Evolutionary conservation across 345 rosid species (phyloP), one percentile per base, ranked within the genome.

Genomic region (Pistacia atlantica): DNA sequence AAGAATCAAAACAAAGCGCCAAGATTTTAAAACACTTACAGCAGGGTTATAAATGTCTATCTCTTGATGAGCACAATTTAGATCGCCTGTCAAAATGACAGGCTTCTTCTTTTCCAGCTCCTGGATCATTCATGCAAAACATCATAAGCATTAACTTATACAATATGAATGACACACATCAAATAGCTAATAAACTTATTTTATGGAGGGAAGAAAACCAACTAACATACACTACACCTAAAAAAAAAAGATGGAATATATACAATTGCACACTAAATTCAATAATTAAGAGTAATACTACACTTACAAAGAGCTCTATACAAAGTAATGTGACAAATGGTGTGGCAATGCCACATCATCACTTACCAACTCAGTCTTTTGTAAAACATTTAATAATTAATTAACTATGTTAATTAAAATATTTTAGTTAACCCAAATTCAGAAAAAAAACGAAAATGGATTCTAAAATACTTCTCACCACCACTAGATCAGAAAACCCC

Each of bases 11-110:
- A 28, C 13, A 46, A 51, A 28, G 74, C 52, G 25, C 25, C 20
- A 60, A 77, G 65, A 49, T 52, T 20, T 49, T 11, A 33, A 74
- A 76, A 74, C 67, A 81, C 90, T 84, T 84, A 93, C 98, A 46
- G 91, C 91, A 33, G 97, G 97, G 79, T 95, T 77, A 79, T 76
- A 83, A 75, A 95, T 95, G 82, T 95, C 99, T 52, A 93, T 95
- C 86, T 95, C 99, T 84, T 90, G 88, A 85, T 95, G 98, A 59
- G 97, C 97, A 86, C 99, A 93, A 72, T 95, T 95, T 31, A 95
- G 80, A 90, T 95, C 98, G 28, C 99, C 98, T 5, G 96, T 90
- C 87, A 95, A 88, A 82, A 95, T 91, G 69, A 95, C 99, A 61
- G 99, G 98, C 87, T 95, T 92, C 67, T 89, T 86, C 92, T 90